Evolutionary conservation across 768 basidiomycete genomes (phyloP).

Genomic region (Termitomyces sp.): DNA sequence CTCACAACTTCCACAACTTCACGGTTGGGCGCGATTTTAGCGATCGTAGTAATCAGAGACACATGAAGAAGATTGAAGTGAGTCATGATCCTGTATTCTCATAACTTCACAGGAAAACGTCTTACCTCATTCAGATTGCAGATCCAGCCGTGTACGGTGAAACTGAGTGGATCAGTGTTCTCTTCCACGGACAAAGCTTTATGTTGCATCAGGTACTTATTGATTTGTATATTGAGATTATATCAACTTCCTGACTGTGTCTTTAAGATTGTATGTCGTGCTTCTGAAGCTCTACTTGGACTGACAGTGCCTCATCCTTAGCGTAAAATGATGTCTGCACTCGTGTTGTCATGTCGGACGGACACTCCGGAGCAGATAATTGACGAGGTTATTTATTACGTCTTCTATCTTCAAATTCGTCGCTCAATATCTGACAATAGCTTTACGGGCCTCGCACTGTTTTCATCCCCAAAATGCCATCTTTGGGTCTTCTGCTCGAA

Average conservation of each 20-base stretch:
- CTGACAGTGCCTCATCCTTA: constrained; percentile 26
- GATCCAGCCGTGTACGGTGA: constrained; percentile 88
- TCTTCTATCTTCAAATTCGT: neutral
- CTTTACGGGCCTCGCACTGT: constrained; percentile 74
- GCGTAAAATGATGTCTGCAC: constrained; percentile 95
- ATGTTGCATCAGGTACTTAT: constrained; percentile 92
- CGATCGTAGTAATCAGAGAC: constrained; percentile 78
- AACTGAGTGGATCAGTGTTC: constrained; percentile 91
- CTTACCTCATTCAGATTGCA: constrained; percentile 41
- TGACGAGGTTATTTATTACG: constrained; percentile 44
- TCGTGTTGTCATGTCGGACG: constrained; percentile 77
- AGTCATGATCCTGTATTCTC: neutral
- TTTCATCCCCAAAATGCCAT: constrained; percentile 92
- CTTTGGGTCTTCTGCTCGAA: constrained; percentile 88
- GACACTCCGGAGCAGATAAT: constrained; percentile 70
- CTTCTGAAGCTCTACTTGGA: constrained; percentile 10
- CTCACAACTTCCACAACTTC: constrained; percentile 98
- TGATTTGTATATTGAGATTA: neutral
- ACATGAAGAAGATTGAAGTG: constrained; percentile 86
- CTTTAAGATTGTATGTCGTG: constrained; percentile 40
- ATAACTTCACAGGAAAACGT: neutral
- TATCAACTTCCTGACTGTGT: neutral
- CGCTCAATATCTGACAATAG: constrained; percentile 23
- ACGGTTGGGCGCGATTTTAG: constrained; percentile 83
- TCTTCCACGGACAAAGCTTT: constrained; percentile 96